Evolutionary conservation across 495 filamentous ascomycete genomes (phyloP), one percentile per base, ranked within the genome.

Genomic region (Hypoxylon fragiforme): DNA sequence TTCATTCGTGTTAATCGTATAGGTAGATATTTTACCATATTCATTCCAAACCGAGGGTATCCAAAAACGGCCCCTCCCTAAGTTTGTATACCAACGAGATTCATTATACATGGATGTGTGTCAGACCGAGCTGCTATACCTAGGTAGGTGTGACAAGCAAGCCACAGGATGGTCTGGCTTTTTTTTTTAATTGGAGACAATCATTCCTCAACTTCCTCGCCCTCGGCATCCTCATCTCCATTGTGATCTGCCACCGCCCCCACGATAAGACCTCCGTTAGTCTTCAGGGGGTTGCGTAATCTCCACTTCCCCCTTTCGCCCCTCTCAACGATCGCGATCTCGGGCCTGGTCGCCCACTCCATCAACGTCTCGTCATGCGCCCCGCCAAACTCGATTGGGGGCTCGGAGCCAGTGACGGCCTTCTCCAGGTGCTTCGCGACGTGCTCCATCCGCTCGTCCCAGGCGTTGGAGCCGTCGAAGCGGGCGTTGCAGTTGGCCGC

Each of bases 391-490:
- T 60, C 56, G 1, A 77, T 66, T 2, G 40, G 46, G 3, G 35
- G 57, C 47, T 74, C 67, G 19, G 54, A 51, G 40, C 64, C 68
- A 5, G 62, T 41, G 20, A 70, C 72, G 3, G 63, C 77, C 15
- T 76, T 76, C 70, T 92, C 89, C 45, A 90, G 78, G 62, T 95
- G 91, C 39, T 85, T 82, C 0, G 88, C 92, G 7, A 96, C 86
- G 68, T 97, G 92, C 69, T 97, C 92, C 84, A 96, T 90, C 15
- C 91, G 77, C 37, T 83, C 76, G 48, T 96, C 88, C 91, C 91
- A 97, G 20, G 80, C 84, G 2, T 71, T 77, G 2, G 55, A 19
- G 7, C 88, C 89, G 2, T 72, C 66, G 60, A 96, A 97, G 4
- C 58, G 50, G 26, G 65, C 28, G 0, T 44, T 55, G 64, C 92